A percentile compares a stretch with the other conserved stretches of the same genome.
These are phyloP conservation scores for Metarhizium album DNA, from an alignment of 2,329 filamentous ascomycete genomes.

Conservation along the genomic window DNA sequence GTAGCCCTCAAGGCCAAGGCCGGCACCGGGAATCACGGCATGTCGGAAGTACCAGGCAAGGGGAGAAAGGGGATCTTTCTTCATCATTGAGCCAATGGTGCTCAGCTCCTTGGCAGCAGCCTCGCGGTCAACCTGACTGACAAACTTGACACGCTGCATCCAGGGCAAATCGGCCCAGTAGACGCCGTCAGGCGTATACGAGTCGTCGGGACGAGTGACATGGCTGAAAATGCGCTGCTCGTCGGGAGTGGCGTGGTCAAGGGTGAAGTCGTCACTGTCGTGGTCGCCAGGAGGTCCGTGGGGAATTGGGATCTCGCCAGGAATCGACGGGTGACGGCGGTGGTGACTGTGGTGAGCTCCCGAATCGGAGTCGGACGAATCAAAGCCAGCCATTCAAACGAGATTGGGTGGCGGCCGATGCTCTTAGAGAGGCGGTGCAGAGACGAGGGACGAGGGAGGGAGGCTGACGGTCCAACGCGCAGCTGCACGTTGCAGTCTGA, in stretches of 20 bases:
- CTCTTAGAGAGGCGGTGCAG: background rate
- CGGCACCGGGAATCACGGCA: conserved; percentile 84
- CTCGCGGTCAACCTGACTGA: conserved; percentile 58
- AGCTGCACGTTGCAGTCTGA: background rate
- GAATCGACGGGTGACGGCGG: conserved; percentile 25
- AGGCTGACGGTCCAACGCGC: background rate
- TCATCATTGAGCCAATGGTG: conserved; percentile 67
- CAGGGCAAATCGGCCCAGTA: conserved; percentile 90
- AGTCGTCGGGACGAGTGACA: conserved; percentile 79
- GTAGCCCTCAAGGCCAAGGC: conserved; percentile 87
- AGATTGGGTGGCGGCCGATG: no score
- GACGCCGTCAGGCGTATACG: conserved; percentile 67
- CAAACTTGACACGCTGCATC: conserved; percentile 60
- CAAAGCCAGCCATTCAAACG: conserved; percentile 5
- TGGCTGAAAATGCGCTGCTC: conserved; percentile 60
- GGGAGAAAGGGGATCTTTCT: conserved; percentile 74
- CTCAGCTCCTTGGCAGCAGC: conserved; percentile 60
- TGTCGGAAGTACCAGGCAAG: conserved; percentile 82
- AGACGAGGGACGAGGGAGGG: background rate
- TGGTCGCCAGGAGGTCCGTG: conserved; percentile 36
- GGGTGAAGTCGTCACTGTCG: conserved; percentile 36
- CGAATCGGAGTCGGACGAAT: conserved; percentile 5
- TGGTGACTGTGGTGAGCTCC: conserved; percentile 11
- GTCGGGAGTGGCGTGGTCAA: conserved; percentile 31
- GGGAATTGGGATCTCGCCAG: conserved; percentile 44